Percentiles rank a stretch among this genome's conserved stretches.
Evolutionary conservation across 768 basidiomycete genomes (phyloP).

Genomic region (button mushroom (Agaricus bisporus)): DNA sequence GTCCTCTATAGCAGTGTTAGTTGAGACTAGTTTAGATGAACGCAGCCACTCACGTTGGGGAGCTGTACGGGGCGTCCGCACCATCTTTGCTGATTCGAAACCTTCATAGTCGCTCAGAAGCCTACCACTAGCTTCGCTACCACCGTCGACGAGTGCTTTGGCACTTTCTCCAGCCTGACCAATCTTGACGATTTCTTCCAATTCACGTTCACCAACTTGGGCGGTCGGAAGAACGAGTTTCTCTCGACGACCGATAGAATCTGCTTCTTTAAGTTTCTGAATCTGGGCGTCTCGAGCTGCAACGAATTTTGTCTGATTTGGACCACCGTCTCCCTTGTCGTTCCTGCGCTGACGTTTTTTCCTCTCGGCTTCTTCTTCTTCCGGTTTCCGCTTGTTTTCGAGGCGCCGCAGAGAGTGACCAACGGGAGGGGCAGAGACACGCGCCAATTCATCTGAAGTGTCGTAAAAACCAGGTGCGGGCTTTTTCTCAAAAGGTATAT

Average conservation of each 20-base stretch:
- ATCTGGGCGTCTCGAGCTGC: slow-evolving; percentile 98
- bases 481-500: slow-evolving; percentile 98
- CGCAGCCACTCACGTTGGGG: slow-evolving; percentile 69
- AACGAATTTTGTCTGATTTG: slow-evolving; percentile 88
- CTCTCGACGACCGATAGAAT: slow-evolving; percentile 84
- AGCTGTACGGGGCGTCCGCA: slow-evolving; percentile 90
- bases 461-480: slow-evolving; percentile 96
- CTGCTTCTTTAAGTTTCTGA: slow-evolving; percentile 95
- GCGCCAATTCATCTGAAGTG: slow-evolving; percentile 88
- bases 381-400: slow-evolving; percentile 93
- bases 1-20: slow-evolving; percentile 58
- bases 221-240: slow-evolving; percentile 81
- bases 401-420: slow-evolving; percentile 88
- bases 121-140: slow-evolving; percentile 78
- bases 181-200: slow-evolving; percentile 99
- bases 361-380: slow-evolving; percentile 89
- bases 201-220: slow-evolving; percentile 90
- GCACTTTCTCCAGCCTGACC: slow-evolving; percentile 89
- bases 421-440: slow-evolving; percentile 80
- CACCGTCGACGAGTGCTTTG: slow-evolving; percentile 75
- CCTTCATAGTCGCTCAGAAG: slow-evolving; percentile 91
- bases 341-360: slow-evolving; percentile 81
- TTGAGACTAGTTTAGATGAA: slow-evolving; percentile 6
- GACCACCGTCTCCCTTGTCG: slow-evolving; percentile 56
- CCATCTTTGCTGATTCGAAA: slow-evolving; percentile 82